These are phyloP conservation scores for Corynespora cassiicola DNA, from an alignment of 2,329 filamentous ascomycete species.

Conservation along the genomic window DNA sequence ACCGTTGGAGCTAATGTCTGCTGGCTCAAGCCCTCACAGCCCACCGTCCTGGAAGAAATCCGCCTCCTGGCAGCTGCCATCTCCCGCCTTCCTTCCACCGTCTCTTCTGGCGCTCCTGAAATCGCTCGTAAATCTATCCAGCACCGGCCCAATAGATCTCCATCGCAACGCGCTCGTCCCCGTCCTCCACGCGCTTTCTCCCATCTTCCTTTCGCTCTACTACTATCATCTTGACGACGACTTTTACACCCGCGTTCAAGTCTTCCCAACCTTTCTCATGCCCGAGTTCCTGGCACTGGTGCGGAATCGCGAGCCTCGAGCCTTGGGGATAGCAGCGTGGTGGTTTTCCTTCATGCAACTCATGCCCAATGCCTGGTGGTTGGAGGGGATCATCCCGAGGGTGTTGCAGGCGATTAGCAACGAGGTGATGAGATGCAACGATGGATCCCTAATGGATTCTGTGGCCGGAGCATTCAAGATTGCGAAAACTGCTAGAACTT, in stretches of 20 bases:
- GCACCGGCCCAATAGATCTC: conserved; percentile 22
- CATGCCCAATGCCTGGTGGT: conserved; percentile 35
- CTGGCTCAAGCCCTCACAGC: conserved; percentile 1
- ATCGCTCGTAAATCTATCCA: conserved; percentile 16
- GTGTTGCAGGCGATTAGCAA: conserved; percentile 30
- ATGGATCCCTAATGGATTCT: conserved; percentile 17
- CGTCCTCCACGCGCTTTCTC: conserved; percentile 35
- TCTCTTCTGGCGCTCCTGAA: conserved; percentile 28
- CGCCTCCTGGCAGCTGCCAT: conserved; percentile 13
- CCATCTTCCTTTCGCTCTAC: conserved; percentile 41
- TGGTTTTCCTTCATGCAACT: conserved; percentile 33
- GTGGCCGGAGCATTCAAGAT: conserved; percentile 29
- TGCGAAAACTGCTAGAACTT: conserved; percentile 13
- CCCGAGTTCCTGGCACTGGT: conserved; percentile 34
- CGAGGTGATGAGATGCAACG: conserved; percentile 14
- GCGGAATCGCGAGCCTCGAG: conserved; percentile 27
- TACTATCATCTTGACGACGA: conserved; percentile 36
- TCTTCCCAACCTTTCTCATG: conserved; percentile 37
- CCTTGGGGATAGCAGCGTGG: conserved; percentile 35
- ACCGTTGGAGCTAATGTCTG: conserved; percentile 11
- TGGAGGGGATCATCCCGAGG: conserved; percentile 13
- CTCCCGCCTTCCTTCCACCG: conserved; percentile 37
- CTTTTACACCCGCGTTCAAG: conserved; percentile 34
- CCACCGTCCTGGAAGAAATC: conserved; percentile 11
- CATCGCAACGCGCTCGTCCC: conserved; percentile 28